Evolutionary conservation across 208 protist genomes (phyloP).

Genomic region (Trypanosoma caninum): DNA sequence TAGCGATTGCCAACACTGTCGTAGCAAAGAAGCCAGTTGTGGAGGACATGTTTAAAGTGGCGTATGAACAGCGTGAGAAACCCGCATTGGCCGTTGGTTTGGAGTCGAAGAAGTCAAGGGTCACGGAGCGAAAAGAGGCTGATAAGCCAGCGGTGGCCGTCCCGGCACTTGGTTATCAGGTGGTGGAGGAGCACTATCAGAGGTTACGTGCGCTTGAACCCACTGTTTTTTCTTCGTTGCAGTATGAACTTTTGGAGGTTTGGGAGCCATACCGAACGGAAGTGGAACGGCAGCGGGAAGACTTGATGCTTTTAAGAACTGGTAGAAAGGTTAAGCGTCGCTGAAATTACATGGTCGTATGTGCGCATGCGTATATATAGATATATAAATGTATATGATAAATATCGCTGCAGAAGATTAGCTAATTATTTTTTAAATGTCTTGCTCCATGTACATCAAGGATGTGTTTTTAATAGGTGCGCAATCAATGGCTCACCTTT

Average conservation of each 20-base stretch:
- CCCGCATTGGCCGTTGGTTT: background rate
- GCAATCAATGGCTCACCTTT: too few relatives aligned
- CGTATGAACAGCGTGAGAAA: constrained; percentile 67
- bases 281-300: constrained; percentile 73
- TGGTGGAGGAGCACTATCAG: constrained; percentile 70
- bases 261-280: constrained; percentile 83
- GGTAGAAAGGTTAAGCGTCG: constrained; percentile 57
- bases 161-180: constrained; percentile 56
- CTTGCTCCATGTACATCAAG: too few relatives aligned
- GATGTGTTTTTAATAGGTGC: too few relatives aligned
- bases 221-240: constrained; percentile 69
- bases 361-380: too few relatives aligned
- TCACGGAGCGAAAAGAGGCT: constrained; percentile 38
- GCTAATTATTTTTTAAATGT: too few relatives aligned
- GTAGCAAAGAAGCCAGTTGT: constrained; percentile 39
- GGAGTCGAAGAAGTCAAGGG: constrained; percentile 30
- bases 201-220: constrained; percentile 71
- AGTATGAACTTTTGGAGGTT: constrained; percentile 62
- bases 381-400: too few relatives aligned
- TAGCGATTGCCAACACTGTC: constrained; percentile 64
- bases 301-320: constrained; percentile 49
- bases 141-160: constrained; percentile 57
- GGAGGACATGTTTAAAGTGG: constrained; percentile 79
- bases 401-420: too few relatives aligned
- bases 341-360: background rate